Base-by-base conservation (phyloP, 2,329 filamentous ascomycete species). In the Torrubiella hemipterigena region DNA sequence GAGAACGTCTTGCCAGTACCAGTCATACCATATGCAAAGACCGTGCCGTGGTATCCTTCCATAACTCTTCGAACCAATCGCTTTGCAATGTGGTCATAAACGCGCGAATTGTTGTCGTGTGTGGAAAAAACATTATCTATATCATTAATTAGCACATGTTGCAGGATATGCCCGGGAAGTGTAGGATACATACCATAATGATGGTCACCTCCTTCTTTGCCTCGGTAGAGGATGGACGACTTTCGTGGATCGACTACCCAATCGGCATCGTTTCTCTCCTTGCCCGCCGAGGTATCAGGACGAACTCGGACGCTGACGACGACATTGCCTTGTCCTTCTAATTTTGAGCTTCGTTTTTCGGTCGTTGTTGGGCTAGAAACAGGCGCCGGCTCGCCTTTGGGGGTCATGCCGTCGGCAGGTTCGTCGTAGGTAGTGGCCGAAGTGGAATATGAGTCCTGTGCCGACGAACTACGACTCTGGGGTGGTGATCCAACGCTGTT, bases 11-110 rank as follows among this genome's bases (percentile, higher is more conserved):
- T 98, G 44, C 91, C 91, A 1, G 91, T 96, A 39, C 91, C 91
- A 4, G 91, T 98, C 87, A 96, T 96, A 50, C 91, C 91, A 54
- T 98, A 98, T 13, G 89, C 89, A 53, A 98, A 96, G 16, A 98
- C 91, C 1, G 91, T 98, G 36, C 89, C 91, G 49, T 96, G 89
- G 53, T 96, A 98, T 25, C 91, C 91, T 62, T 98, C 91, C 91
- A 98, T 98, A 30, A 98, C 91, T 47, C 91, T 73, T 44, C 91
- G 81, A 28, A 98, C 91, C 31, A 98, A 67, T 39, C 91, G 81
- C 59, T 96, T 96, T 26, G 91, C 91, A 27, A 76, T 83, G 40
- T 89, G 77, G 56, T 98, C 91, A 53, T 98, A 98, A 8, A 98
- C 91, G 51, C 81, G 80, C 32, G 84, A 77, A 52, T 98, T 98